Conservation (phyloP, 176 grass and related monocot genomes). For the Panicum miliaceum region DNA sequence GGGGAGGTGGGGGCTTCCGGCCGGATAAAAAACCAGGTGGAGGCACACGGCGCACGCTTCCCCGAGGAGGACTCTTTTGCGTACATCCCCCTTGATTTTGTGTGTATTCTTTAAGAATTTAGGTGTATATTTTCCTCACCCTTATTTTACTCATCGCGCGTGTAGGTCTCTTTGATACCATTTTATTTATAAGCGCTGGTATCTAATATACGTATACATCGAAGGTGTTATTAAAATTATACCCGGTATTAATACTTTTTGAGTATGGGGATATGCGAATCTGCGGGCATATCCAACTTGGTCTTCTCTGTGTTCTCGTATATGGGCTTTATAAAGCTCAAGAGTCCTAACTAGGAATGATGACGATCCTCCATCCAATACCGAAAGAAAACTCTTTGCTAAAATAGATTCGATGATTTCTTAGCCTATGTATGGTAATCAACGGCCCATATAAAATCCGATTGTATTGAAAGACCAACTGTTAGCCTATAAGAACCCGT, state of each 20-base stretch:
- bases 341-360: too few relatives aligned
- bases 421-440: too few relatives aligned
- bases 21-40: slow-evolving; percentile 45
- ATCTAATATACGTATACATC: neutral
- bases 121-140: neutral
- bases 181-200: neutral
- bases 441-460: too few relatives aligned
- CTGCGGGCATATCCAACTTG: too few relatives aligned
- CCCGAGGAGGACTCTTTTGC: slow-evolving; percentile 26
- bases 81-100: neutral
- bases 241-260: neutral
- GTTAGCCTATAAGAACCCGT: too few relatives aligned
- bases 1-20: neutral
- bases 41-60: slow-evolving; percentile 33
- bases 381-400: too few relatives aligned
- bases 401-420: too few relatives aligned
- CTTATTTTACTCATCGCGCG: neutral
- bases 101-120: neutral
- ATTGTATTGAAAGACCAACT: too few relatives aligned
- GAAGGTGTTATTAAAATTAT: neutral
- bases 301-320: too few relatives aligned
- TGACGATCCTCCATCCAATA: too few relatives aligned
- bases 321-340: too few relatives aligned
- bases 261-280: neutral
- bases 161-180: too few relatives aligned